Evolutionary conservation across 78 protist genomes (phyloP).

Genomic region (Cavenderia fasciculata): DNA sequence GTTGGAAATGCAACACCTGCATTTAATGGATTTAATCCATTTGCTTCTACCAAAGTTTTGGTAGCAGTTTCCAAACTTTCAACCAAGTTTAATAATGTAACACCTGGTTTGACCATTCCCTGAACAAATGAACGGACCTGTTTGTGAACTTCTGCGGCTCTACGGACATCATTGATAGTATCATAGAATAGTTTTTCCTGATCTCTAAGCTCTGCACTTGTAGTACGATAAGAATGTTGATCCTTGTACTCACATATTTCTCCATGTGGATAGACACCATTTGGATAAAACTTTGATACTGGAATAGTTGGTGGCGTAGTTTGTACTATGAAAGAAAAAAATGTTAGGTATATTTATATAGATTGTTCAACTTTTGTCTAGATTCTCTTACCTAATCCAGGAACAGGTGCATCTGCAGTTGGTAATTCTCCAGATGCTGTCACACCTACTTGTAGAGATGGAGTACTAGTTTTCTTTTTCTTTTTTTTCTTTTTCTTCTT

Average conservation of each 20-base stretch:
- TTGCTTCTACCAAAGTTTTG: conserved; percentile 79
- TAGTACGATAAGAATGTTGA: conserved; percentile 82
- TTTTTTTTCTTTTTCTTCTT: conserved; percentile 71
- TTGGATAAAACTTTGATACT: conserved; percentile 41
- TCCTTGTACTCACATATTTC: conserved; percentile 42
- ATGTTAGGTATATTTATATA: too few species aligned
- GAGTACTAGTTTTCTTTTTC: conserved; percentile 27
- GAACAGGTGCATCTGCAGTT: conserved; percentile 73
- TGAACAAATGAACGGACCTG: conserved; percentile 86
- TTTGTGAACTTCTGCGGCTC: conserved; percentile 95
- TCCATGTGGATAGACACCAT: conserved; percentile 50
- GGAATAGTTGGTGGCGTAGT: conserved; percentile 76
- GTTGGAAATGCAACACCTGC: conserved; percentile 97
- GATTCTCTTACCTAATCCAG: too few species aligned
- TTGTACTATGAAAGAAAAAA: too few species aligned
- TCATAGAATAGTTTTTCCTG: conserved; percentile 64
- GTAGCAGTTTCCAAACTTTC: conserved; percentile 86
- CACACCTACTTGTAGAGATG: background rate
- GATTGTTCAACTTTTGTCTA: too few species aligned
- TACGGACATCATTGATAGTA: conserved; percentile 84
- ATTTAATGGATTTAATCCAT: conserved; percentile 86
- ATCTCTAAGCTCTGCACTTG: conserved; percentile 89
- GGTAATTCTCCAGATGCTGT: background rate
- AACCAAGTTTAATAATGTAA: conserved; percentile 85
- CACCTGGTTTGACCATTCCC: conserved; percentile 89